A percentile compares a stretch with the other conserved stretches of the same genome.
phyloP scores from a whole-genome alignment of 306 rosid species.

The Betula pendula region DNA sequence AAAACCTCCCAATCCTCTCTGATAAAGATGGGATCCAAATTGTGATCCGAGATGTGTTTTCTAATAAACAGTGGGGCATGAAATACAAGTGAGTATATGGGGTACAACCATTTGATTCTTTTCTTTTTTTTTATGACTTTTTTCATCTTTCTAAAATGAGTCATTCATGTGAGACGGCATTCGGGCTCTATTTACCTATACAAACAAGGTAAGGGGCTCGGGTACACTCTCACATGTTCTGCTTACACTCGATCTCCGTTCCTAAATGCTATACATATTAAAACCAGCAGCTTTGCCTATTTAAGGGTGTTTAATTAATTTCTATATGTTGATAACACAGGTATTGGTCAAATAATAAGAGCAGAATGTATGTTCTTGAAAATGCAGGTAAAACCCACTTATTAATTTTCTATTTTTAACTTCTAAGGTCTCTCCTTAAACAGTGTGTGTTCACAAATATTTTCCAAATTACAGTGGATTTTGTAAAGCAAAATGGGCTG shows the following conservation, averaged over 20 bases:
- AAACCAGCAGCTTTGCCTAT: neutral
- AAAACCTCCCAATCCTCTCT: slow-evolving; percentile 46
- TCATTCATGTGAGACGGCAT: too few relatives aligned
- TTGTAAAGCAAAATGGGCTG: slow-evolving; percentile 45
- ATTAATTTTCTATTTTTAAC: neutral
- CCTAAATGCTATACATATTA: neutral
- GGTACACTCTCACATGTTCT: too few relatives aligned
- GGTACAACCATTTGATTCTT: neutral
- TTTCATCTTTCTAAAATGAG: neutral
- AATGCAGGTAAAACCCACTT: slow-evolving; percentile 43
- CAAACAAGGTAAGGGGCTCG: too few relatives aligned
- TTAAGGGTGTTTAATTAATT: neutral
- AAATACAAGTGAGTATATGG: slow-evolving; percentile 52
- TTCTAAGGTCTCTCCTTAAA: neutral
- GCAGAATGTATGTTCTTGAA: slow-evolving; percentile 72
- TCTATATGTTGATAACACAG: slow-evolving; percentile 29
- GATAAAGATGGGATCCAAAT: slow-evolving; percentile 49
- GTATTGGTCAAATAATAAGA: slow-evolving; percentile 60
- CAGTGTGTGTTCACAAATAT: neutral
- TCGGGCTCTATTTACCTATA: too few relatives aligned
- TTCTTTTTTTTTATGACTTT: neutral
- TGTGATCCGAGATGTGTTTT: slow-evolving; percentile 44
- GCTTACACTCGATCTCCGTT: too few relatives aligned
- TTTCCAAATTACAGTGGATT: slow-evolving; percentile 45
- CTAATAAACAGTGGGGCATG: slow-evolving; percentile 42